A percentile compares a stretch with the other conserved stretches of the same genome.
Conservation (phyloP, 169 alveolate species). For the Prorocentrum cordatum region DNA sequence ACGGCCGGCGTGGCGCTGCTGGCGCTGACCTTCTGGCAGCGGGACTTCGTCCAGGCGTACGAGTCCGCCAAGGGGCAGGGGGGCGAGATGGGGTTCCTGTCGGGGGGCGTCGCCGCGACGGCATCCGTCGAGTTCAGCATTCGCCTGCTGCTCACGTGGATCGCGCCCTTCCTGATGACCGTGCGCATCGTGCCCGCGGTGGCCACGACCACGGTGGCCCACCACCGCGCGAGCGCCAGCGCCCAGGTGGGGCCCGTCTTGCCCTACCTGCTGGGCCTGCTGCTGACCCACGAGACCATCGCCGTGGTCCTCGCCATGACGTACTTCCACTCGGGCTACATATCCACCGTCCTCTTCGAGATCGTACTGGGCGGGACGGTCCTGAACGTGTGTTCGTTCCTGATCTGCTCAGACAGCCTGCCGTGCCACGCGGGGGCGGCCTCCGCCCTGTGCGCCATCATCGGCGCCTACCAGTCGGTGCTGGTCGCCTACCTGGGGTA, state of each 20-base stretch:
- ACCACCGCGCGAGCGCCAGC: neutral
- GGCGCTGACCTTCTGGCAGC: slow-evolving; percentile 15
- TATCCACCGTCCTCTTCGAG: too few species aligned
- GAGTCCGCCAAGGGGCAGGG: neutral
- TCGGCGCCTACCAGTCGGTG: too few species aligned
- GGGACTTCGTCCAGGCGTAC: neutral
- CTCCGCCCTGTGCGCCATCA: too few species aligned
- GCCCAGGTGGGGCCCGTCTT: too few species aligned
- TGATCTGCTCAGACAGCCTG: too few species aligned
- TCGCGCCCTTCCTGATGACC: neutral
- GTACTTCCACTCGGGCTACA: slow-evolving; percentile 18
- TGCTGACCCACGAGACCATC: neutral
- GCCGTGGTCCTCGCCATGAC: neutral
- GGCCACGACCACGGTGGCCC: neutral
- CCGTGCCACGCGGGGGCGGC: too few species aligned
- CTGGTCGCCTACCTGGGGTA: too few species aligned
- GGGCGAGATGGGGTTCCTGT: slow-evolving; percentile 10
- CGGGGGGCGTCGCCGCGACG: neutral
- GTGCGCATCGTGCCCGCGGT: neutral
- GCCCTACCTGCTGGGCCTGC: neutral
- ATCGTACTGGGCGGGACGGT: too few species aligned
- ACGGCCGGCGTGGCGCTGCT: neutral
- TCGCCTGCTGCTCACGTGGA: neutral
- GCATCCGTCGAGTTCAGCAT: neutral
- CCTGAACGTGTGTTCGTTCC: too few species aligned